Evolutionary conservation across 805 yeast species (phyloP).

Genomic region (Lachancea thermotolerans): DNA sequence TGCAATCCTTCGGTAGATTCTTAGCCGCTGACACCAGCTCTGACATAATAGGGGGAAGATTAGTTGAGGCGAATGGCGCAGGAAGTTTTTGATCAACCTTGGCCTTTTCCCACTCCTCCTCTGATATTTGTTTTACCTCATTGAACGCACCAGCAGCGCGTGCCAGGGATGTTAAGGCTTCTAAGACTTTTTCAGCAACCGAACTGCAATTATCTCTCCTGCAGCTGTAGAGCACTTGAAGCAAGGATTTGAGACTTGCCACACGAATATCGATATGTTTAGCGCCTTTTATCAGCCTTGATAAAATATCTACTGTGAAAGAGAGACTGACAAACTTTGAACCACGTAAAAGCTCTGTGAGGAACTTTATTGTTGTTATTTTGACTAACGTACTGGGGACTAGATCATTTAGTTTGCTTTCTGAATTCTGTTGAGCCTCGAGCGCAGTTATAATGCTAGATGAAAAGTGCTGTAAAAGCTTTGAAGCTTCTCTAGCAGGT

Average conservation of each 20-base stretch:
- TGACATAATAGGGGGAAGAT: not conserved
- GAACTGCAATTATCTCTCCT: not conserved
- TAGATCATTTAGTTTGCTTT: too few relatives aligned
- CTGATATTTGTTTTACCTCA: not conserved
- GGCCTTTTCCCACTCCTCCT: not conserved
- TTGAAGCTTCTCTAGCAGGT: not conserved
- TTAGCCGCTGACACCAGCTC: not conserved
- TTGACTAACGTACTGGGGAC: not conserved
- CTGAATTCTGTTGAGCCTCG: not conserved
- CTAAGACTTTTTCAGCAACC: not conserved
- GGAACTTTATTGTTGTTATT: not conserved
- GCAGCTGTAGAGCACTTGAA: not conserved
- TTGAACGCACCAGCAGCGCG: not conserved
- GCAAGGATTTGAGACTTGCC: not conserved
- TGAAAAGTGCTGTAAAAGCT: not conserved
- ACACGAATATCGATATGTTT: not conserved
- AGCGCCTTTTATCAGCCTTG: not conserved
- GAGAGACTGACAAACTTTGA: not conserved
- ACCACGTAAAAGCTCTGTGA: not conserved
- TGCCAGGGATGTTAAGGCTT: not conserved
- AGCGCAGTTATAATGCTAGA: not conserved
- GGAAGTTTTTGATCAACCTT: not conserved
- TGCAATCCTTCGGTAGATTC: not conserved
- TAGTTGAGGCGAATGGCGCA: not conserved
- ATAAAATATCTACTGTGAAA: not conserved